These are phyloP conservation scores for Ophiostoma piceae DNA, from an alignment of 2,329 filamentous ascomycete species.

Conservation along the genomic window DNA sequence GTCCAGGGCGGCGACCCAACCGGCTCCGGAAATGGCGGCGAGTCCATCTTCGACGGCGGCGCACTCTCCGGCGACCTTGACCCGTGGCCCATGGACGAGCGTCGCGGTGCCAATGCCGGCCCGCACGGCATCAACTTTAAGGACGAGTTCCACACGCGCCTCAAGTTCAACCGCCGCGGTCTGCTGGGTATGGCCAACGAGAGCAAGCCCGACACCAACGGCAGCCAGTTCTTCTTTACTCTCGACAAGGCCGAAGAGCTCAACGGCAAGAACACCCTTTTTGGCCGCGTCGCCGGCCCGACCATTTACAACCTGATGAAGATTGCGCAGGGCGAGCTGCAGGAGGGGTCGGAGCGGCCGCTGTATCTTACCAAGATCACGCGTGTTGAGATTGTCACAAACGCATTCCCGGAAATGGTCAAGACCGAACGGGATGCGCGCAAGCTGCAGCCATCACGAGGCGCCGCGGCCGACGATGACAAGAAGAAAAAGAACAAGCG, in stretches of 20 bases:
- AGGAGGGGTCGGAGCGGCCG: conserved; percentile 73
- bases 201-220: conserved; percentile 70
- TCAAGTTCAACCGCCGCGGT: conserved; percentile 89
- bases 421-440: conserved; percentile 56
- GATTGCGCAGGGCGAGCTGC: conserved; percentile 82
- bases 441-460: conserved; percentile 34
- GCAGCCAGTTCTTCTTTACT: conserved; percentile 96
- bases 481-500: conserved; percentile 56
- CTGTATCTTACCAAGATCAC: conserved; percentile 79
- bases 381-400: conserved; percentile 68
- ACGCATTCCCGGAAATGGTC: conserved; percentile 77
- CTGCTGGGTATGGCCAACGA: conserved; percentile 95
- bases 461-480: conserved; percentile 35
- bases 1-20: conserved; percentile 93
- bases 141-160: conserved; percentile 85
- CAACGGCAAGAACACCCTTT: conserved; percentile 85
- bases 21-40: conserved; percentile 83
- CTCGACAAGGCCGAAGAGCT: conserved; percentile 79
- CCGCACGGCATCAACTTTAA: conserved; percentile 56
- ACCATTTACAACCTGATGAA: conserved; percentile 95
- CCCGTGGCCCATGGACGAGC: conserved; percentile 63
- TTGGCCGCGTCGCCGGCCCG: conserved; percentile 85
- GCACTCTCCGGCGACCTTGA: conserved; percentile 68
- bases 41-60: conserved; percentile 85
- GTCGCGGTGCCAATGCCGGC: conserved; percentile 57